Evolutionary conservation across 495 filamentous ascomycete genomes (phyloP).

Genomic region (Penicillium salamii): DNA sequence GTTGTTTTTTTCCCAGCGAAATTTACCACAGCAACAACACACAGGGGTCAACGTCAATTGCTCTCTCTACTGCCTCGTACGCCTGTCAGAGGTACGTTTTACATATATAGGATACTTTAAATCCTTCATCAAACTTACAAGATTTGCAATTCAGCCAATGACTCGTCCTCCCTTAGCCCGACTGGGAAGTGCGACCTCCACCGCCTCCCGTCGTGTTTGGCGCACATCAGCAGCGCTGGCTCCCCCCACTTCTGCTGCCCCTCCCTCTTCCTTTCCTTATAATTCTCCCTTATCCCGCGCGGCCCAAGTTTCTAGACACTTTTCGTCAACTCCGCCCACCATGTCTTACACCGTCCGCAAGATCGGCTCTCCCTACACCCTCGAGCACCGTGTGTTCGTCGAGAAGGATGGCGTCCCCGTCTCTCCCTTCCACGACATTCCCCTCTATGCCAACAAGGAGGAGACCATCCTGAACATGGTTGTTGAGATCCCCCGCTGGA

Average conservation of each 20-base stretch:
- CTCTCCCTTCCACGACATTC: slow-evolving; percentile 98
- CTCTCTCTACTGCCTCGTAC: too few species aligned
- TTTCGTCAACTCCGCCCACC: slow-evolving; percentile 28
- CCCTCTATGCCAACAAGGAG: slow-evolving; percentile 92
- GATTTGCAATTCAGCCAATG: slow-evolving; percentile 20
- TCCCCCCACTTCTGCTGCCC: slow-evolving; percentile 43
- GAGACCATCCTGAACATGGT: slow-evolving; percentile 98
- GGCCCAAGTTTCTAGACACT: slow-evolving; percentile 28
- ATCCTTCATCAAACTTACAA: background rate
- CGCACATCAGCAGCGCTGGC: slow-evolving; percentile 43
- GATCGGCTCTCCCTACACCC: slow-evolving; percentile 83
- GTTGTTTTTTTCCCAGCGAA: slow-evolving; percentile 1
- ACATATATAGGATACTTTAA: slow-evolving; percentile 1
- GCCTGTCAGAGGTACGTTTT: background rate
- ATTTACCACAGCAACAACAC: background rate
- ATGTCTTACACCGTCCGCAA: slow-evolving; percentile 71
- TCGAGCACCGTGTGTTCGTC: slow-evolving; percentile 96
- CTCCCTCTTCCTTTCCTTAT: slow-evolving; percentile 36
- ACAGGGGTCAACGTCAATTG: slow-evolving; percentile 1
- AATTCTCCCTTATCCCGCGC: slow-evolving; percentile 33
- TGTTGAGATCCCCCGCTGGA: slow-evolving; percentile 99
- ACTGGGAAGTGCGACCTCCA: slow-evolving; percentile 35
- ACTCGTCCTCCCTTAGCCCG: slow-evolving; percentile 36
- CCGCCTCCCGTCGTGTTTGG: slow-evolving; percentile 36
- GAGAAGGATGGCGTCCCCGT: slow-evolving; percentile 94